These are phyloP conservation scores for Mycena rosella DNA, from an alignment of 768 basidiomycete genomes.

Conservation along the genomic window DNA sequence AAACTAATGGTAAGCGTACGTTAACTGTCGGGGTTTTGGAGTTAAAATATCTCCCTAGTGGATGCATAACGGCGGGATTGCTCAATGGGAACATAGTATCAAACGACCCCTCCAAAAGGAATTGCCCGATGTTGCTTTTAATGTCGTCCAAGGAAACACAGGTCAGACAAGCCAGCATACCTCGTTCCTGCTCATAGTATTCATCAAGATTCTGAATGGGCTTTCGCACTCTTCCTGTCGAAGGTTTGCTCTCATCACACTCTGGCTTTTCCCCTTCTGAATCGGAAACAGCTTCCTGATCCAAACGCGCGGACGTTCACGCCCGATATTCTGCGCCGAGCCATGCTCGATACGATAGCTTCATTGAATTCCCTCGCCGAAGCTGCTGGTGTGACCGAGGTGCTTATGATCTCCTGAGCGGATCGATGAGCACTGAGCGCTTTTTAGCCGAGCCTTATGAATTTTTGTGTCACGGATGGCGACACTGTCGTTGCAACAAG, in stretches of 20 bases:
- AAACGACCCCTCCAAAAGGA: constrained; percentile 85
- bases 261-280: constrained; percentile 21
- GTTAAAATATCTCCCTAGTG: constrained; percentile 63
- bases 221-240: constrained; percentile 92
- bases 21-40: background rate
- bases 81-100: constrained; percentile 78
- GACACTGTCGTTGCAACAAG: constrained; percentile 93
- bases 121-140: constrained; percentile 87
- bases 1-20: constrained; percentile 83
- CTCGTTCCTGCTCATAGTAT: constrained; percentile 6
- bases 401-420: constrained; percentile 42
- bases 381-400: constrained; percentile 80
- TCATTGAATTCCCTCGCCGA: constrained; percentile 82
- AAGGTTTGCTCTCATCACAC: constrained; percentile 67
- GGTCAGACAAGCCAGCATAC: constrained; percentile 57
- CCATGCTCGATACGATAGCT: constrained; percentile 91
- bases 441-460: constrained; percentile 86
- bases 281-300: constrained; percentile 74
- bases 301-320: constrained; percentile 83
- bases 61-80: constrained; percentile 98
- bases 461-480: constrained; percentile 97
- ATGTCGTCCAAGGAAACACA: constrained; percentile 92
- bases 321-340: constrained; percentile 76
- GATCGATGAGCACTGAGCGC: background rate
- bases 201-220: constrained; percentile 92